Evolutionary conservation across 768 basidiomycete species (phyloP), one percentile per base, ranked within the genome.

Genomic region (Leccinum subtestaceum): DNA sequence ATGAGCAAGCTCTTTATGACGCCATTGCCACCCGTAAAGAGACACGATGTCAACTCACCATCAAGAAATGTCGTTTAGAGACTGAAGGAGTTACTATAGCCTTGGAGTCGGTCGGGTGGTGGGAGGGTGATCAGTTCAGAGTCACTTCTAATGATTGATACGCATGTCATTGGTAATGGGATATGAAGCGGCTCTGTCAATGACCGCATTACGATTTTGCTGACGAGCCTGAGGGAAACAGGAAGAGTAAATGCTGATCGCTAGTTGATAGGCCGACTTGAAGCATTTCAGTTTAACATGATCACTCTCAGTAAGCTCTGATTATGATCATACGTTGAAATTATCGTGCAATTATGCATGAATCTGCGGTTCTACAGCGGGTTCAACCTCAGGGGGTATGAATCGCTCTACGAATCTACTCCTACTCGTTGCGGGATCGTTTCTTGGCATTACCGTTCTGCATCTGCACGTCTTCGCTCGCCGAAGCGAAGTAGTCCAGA

Each of bases 401-500:
- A 4, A 43, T 43, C 40, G 10, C 10, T 43, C 40, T 8, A 43
- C n/a, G n/a, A 43, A 19, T 43, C 40, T 11, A 43, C 10, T 40
- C 17, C 46, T 75, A 84, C 52, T 83, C 81, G 57, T 78, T 72
- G 63, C 87, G 85, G 56, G 79, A 70, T 55, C 86, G 83, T 75
- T 88, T 88, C 72, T 82, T 84, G 62, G 79, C 70, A 51, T 67
- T 64, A 47, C 77, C 78, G 56, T 80, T 81, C 55, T 72, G 68
- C 57, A 70, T 74, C 25, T 67, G 65, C 10, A 65, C 31, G 17
- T 70, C 69, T 13, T 66, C 72, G 17, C 61, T 65, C 21, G 71
- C 69, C 4, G 66, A 55, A 27, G 73, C 58, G 67, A 94, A 94
- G 73, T 92, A 94, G 63, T 92, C 90, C 43, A 89, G 76, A 59